Evolutionary conservation across 768 basidiomycete species (phyloP), one percentile per base, ranked within the genome.

Genomic region (Trametes meyenii): DNA sequence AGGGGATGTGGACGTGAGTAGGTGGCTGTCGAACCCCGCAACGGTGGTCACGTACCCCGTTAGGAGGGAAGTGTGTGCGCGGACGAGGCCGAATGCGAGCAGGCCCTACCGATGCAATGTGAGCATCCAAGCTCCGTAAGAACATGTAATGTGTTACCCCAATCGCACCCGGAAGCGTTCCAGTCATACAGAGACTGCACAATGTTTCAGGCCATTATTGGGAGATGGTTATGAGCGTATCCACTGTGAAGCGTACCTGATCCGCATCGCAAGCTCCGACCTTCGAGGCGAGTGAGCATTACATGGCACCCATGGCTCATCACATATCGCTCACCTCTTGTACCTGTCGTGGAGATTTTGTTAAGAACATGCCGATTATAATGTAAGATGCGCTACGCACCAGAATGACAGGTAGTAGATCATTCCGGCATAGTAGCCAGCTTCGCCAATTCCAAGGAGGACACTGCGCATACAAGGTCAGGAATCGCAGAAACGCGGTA

Each of bases 371-470:
- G 29, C 7, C 12, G 12, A 40, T 13, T 13, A 3, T 16, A 4
- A 48, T 24, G 8, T 16, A 7, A 49, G 14, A 11, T 13, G 24
- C 39, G 26, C 2, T 14, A 14, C 64, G 7, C 46, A 70, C 84
- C 84, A 85, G 69, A 85, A 85, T 0, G 83, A 84, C 26, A 84
- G 70, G 64, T 85, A 85, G 61, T 85, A 85, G 5, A 85, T 84
- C 80, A 84, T 81, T 7, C 83, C 84, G 0, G 83, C 83, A 60
- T 85, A 85, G 60, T 80, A 85, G 1, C 84, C 84, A 0, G 83
- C 83, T 66, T 85, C 84, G 12, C 84, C 84, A n/a, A 85, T 84
- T 8, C 84, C 84, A 66, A 85, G 72, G 4, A 85, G 69, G 2
- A 85, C 80, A n/a, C 84, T 83, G 62, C 5, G n/a, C 35, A 12